Conservation (phyloP, 176 grass and related monocot species). For the Triticum timopheevii region DNA sequence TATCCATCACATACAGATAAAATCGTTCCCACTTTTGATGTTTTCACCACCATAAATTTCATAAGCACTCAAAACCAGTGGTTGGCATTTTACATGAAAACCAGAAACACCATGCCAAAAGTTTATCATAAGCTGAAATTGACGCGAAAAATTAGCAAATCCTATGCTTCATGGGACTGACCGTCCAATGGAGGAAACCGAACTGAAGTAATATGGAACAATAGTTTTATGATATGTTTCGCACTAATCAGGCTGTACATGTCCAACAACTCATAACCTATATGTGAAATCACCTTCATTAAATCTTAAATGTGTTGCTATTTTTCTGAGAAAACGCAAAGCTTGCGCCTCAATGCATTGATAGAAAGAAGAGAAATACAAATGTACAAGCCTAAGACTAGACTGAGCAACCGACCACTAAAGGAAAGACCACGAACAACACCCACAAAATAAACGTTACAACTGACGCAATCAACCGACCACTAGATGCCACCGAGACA, state of each 20-base stretch:
- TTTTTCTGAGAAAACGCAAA: too few relatives aligned
- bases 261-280: background rate
- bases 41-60: background rate
- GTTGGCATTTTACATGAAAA: background rate
- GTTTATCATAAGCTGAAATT: constrained; percentile 1
- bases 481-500: too few relatives aligned
- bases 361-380: too few relatives aligned
- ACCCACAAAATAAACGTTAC: too few relatives aligned
- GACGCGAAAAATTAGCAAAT: background rate
- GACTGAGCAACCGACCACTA: too few relatives aligned
- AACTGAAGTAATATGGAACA: background rate
- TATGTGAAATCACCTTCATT: background rate
- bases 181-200: background rate
- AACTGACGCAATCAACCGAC: too few relatives aligned
- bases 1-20: background rate
- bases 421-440: too few relatives aligned
- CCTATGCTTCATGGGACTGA: background rate
- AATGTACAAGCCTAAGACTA: too few relatives aligned
- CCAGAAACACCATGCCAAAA: background rate
- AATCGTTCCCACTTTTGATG: background rate
- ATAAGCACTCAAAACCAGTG: background rate
- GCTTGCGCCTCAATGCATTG: too few relatives aligned
- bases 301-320: background rate
- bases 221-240: background rate
- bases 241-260: background rate